Evolutionary conservation across 208 protist species (phyloP).

Genomic region (Trichomonas vaginalis): DNA sequence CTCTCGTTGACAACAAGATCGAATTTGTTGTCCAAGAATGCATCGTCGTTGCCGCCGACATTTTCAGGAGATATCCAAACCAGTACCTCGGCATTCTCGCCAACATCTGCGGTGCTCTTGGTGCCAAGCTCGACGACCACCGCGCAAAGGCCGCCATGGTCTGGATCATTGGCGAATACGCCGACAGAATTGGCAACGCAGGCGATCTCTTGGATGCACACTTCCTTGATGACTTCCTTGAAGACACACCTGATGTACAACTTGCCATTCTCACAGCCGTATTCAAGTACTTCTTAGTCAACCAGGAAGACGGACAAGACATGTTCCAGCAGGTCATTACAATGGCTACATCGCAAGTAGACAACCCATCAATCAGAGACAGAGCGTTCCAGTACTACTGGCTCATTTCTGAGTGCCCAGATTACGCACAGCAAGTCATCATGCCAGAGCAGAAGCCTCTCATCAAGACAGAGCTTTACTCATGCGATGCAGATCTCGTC

Average conservation of each 20-base stretch:
- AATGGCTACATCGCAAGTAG: constrained; percentile 7
- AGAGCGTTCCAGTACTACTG: neutral
- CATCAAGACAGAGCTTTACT: neutral
- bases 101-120: constrained; percentile 69
- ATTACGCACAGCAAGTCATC: neutral
- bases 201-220: constrained; percentile 62
- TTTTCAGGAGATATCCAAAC: constrained; percentile 79
- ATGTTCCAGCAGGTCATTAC: neutral
- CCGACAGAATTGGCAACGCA: constrained; percentile 76
- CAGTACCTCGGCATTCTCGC: constrained; percentile 22
- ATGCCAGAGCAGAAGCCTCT: neutral
- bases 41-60: constrained; percentile 81
- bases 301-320: neutral
- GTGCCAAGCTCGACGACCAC: constrained; percentile 24
- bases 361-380: constrained; percentile 1
- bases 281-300: neutral
- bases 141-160: constrained; percentile 4
- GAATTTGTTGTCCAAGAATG: constrained; percentile 81
- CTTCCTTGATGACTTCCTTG: neutral
- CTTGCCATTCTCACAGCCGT: neutral
- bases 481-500: neutral
- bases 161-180: constrained; percentile 58
- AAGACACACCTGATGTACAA: constrained; percentile 8
- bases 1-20: constrained; percentile 63
- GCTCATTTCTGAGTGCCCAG: neutral